Evolutionary conservation across 2,329 filamentous ascomycete species (phyloP), one percentile per base, ranked within the genome.

Genomic region (Gnomoniopsis smithogilvyi): DNA sequence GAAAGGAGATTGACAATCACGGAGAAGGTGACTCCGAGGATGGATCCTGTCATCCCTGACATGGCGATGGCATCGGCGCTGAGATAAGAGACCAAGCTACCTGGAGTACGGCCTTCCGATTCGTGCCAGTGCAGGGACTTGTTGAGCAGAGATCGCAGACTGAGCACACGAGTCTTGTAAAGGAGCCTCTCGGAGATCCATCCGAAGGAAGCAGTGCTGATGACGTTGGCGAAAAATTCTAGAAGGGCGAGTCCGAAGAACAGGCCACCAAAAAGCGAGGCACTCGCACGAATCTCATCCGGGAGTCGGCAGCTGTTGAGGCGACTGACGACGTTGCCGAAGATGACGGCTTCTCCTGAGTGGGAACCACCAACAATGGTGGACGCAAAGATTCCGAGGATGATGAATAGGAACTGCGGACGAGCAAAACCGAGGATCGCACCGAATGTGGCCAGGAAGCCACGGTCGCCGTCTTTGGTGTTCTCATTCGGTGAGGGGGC

Each of bases 11-110:
- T 90, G 62, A 91, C 80, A 3, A 81, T 64, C 22, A 90, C 87
- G 0, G 87, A 85, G 59, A 91, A 83, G n/a, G 89, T 73, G 0
- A 85, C 89, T 6, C 88, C 87, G 58, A 91, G 78, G 47, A 89
- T 87, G 7, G 85, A 88, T 10, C 89, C 89, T 56, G 84, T 88
- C 63, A 92, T 80, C 0, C 85, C 87, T 45, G 84, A 85, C 19
- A 92, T 73, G 1, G 86, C 81, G 22, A 84, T 85, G 3, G 85
- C 82, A 66, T 92, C 89, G 43, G 81, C 84, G 3, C 87, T 91
- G 63, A 92, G 87, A 63, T 86, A 82, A 0, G 84, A 84, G 2
- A 91, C 75, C 8, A 92, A 74, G 7, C 78, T 74, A 0, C 84
- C 79, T 0, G 89, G 85, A 1, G 80, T 86, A 24, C 87, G 80